Evolutionary conservation across 495 filamentous ascomycete genomes (phyloP), one percentile per base, ranked within the genome.

Genomic region (Xeromyces bisporus): DNA sequence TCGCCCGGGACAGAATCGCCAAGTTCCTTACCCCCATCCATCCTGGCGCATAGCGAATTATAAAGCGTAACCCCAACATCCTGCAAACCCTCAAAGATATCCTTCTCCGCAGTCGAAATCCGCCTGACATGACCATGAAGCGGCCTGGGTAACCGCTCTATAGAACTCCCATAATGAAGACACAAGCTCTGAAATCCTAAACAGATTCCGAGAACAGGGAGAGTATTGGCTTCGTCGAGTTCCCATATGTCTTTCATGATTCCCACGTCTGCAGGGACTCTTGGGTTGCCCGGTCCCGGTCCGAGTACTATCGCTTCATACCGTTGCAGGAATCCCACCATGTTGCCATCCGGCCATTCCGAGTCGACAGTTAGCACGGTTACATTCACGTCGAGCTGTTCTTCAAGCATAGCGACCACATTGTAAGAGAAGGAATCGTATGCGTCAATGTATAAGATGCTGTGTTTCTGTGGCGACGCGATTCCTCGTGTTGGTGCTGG

Each of bases 381-480:
- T 28, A 93, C 76, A 14, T 71, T 57, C 15, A 67, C 80, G 29
- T 57, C 50, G 7, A 84, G 56, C 10, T 60, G 59, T 6, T 76
- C 70, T 37, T 73, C 61, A 11, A 94, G 64, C 40, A 89, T 71
- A 10, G 75, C 66, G 26, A 86, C 69, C 36, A 94, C 86, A 60
- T 93, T 94, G 56, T 92, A 80, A 26, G 86, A 76, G 58, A 93
- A 94, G 32, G 86, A 93, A 55, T 94, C 89, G 45, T 92, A 91
- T 31, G 85, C 83, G 48, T 97, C 89, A 26, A 97, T 55, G 50
- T 89, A 85, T 26, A 97, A 71, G 31, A 94, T 72, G 27, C 57
- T 67, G n/a, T n/a, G n/a, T 24, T 52, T 62, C 23, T 29, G 29
- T 9, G 34, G 26, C 1, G 26, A 18, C 31, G 11, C 21, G 15